These are phyloP conservation scores for Fraxinus floribunda DNA, from an alignment of 305 asterid species.

Conservation along the genomic window DNA sequence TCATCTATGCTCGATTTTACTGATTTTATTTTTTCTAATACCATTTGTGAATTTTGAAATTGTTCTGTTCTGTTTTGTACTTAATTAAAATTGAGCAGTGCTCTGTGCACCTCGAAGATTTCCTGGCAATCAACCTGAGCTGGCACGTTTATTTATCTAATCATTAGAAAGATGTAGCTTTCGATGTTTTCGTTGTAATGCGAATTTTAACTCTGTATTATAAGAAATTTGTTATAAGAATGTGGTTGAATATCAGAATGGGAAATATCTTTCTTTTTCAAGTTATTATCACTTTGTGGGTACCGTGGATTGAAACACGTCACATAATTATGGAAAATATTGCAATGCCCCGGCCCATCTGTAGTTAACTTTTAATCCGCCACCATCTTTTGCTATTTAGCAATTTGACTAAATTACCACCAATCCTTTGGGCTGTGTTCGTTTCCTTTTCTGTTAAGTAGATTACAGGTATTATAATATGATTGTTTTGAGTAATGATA, in stretches of 20 bases:
- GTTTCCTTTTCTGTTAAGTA: not conserved
- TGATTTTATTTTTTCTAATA: not conserved
- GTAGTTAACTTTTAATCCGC: not conserved
- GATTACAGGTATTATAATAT: not conserved
- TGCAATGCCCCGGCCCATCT: not conserved
- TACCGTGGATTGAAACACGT: not conserved
- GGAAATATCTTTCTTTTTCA: not conserved
- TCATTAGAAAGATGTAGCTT: not conserved
- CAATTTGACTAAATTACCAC: not conserved
- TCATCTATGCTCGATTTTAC: not conserved
- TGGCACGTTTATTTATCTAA: not conserved
- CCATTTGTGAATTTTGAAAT: not conserved
- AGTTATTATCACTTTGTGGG: not conserved
- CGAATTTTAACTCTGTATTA: not conserved
- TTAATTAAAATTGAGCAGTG: not conserved
- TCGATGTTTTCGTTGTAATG: not conserved
- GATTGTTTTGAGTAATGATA: not conserved
- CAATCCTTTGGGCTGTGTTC: not conserved
- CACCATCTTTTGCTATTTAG: not conserved
- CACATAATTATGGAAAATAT: not conserved
- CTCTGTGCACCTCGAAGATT: not conserved
- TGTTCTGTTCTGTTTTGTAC: not conserved
- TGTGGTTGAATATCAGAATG: not conserved
- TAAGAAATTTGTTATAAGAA: not conserved
- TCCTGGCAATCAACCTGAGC: not conserved